Evolutionary conservation across 2,329 filamentous ascomycete species (phyloP).

Genomic region (Blumeria graminis): DNA sequence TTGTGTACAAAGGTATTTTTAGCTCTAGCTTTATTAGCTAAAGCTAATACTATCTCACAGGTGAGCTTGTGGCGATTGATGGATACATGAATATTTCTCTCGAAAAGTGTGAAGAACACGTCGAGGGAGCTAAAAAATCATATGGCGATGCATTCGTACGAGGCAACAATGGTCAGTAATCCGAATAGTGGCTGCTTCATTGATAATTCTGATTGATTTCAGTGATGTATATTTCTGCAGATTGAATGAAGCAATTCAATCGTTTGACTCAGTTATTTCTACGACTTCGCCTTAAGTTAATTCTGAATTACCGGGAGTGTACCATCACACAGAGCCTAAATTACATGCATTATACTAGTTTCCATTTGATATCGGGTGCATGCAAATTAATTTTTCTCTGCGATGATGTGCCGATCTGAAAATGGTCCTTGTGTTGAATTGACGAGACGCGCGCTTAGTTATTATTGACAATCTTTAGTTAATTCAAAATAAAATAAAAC

Average conservation of each 20-base stretch:
- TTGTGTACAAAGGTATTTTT: conserved; percentile 72
- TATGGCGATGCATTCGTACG: conserved; percentile 92
- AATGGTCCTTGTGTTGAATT: too few species aligned
- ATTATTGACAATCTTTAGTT: too few species aligned
- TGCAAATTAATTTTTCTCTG: too few species aligned
- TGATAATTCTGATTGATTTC: background rate
- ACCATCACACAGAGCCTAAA: too few species aligned
- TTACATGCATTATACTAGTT: too few species aligned
- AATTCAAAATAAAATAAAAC: too few species aligned
- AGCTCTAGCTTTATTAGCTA: background rate
- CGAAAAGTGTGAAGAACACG: conserved; percentile 81
- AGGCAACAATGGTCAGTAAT: conserved; percentile 64
- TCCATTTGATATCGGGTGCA: too few species aligned
- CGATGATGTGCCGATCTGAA: too few species aligned
- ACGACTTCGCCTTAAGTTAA: too few species aligned
- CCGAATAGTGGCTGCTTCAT: background rate
- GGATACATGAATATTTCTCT: conserved; percentile 99
- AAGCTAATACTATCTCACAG: conserved; percentile 21
- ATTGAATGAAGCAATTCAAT: conserved; percentile 4
- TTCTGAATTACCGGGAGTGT: too few species aligned
- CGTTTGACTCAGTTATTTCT: too few species aligned
- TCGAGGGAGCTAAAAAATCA: conserved; percentile 60
- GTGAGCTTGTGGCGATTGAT: conserved; percentile 87
- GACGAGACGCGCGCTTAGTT: too few species aligned
- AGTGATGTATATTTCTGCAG: conserved; percentile 17